Evolutionary conservation across 768 basidiomycete genomes (phyloP), one percentile per base, ranked within the genome.

Genomic region (Lactifluus rugatus): DNA sequence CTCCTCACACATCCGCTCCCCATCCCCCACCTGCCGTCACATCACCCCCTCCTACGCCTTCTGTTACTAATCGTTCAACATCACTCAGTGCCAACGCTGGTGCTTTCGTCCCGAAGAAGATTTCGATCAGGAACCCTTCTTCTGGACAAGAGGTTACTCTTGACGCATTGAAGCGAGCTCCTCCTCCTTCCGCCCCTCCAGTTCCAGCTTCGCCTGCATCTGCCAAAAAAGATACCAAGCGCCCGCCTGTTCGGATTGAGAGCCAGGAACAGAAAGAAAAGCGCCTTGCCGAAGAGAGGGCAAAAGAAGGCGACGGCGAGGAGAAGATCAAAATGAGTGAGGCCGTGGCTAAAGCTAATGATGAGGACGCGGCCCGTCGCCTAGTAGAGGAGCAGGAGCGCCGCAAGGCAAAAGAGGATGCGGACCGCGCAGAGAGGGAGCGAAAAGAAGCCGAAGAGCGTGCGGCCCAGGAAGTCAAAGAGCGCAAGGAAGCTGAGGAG

Each of bases 31-130:
- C 73, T 52, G 78, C 72, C 59, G 72, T 85, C 11, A 79, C 84
- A 0, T 84, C 85, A 4, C 83, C 87, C 2, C 83, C 83, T 23
- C 78, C 85, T 2, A 87, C 88, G 5, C 87, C 84, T 2, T 78
- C 82, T 1, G 73, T 82, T 28, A 55, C 76, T 70, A 62, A 76
- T 36, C 65, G 63, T 19, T 44, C 56, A 7, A 58, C 54, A 3
- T 53, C 79, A 13, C 75, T 89, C 49, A 88, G 83, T 66, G 79
- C 80, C 3, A 76, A 75, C 65, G 87, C 88, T 3, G 77, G 70
- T 56, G 66, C 84, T 2, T 91, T 90, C 67, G 81, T 89, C 17
- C 88, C 89, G 7, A 64, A 70, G 11, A 72, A 75, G 11, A 57
- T 70, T 14, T 69, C 74, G 39, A 64, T 64, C 28, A 57, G 55